These are phyloP conservation scores for Pyronema domesticum DNA, from an alignment of 495 filamentous ascomycete genomes.

Conservation along the genomic window DNA sequence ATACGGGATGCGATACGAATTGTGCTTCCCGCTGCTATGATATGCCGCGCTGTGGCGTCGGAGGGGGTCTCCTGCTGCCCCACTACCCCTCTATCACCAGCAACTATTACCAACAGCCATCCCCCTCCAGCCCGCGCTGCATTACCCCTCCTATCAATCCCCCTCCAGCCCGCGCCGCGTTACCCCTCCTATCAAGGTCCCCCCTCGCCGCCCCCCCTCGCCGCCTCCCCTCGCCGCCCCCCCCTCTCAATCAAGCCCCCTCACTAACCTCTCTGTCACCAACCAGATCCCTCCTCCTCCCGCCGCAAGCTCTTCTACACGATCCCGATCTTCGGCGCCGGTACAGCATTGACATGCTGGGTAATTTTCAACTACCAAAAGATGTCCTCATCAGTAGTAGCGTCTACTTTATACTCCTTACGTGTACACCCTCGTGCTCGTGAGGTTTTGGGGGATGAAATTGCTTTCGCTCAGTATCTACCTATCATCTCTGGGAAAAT, in stretches of 20 bases:
- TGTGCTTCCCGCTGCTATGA: no score
- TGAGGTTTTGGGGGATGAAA: conserved; percentile 68
- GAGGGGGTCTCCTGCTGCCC: no score
- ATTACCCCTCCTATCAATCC: conserved; percentile 28
- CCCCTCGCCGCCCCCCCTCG: no score
- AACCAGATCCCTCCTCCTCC: not conserved
- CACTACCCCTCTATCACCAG: no score
- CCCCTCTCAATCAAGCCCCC: not conserved
- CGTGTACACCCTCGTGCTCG: conserved; percentile 60
- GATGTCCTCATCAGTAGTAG: conserved; percentile 60
- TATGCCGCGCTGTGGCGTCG: no score
- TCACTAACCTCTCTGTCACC: not conserved
- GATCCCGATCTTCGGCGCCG: conserved; percentile 34
- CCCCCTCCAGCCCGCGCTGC: no score
- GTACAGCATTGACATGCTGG: not conserved
- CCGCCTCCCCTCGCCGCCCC: no score
- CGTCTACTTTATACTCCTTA: conserved; percentile 73
- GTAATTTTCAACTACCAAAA: conserved; percentile 93
- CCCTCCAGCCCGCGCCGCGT: no score
- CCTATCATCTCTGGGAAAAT: conserved; percentile 88
- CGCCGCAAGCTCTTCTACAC: conserved; percentile 9
- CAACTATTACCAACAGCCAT: no score
- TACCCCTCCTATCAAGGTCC: no score
- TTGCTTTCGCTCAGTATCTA: conserved; percentile 73
- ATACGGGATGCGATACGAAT: no score